Base-by-base conservation (phyloP, 2,329 filamentous ascomycete genomes). In the Zarea fungicola region DNA sequence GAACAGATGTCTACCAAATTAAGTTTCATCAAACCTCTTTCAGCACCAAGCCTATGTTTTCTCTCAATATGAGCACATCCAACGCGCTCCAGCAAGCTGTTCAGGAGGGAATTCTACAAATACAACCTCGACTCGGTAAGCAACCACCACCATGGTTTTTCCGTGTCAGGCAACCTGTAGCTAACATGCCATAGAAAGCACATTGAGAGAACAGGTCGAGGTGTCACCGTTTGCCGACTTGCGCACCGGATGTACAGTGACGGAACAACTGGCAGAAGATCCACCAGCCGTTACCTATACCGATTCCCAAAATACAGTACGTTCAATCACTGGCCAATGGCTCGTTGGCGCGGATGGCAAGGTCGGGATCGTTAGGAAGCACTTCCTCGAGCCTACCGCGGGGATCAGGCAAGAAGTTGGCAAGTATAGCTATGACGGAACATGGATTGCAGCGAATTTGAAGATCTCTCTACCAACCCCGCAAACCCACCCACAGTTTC, bases 381-480 rank as follows among this genome's bases (percentile, higher is more conserved):
- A 63, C 11, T 75, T 72, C 51, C 61, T 76, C 5, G 72, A 76
- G 50, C 61, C 49, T 11, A 39, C 62, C 1, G 62, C 62, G 9
- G 69, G 68, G 0, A 62, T 74, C 32, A 57, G 61, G 25, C 59
- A 69, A 52, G 67, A 70, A 41, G 54, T 58, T 18, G 58, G 58
- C 21, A 22, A 26, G 6, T 65, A 60, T 42, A 54, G 54, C 2
- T 72, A 72, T 51, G 60, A 65, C 11, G 68, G 61, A 21, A 68
- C 64, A 0, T 78, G 74, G 75, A 66, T 77, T 4, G 74, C 75
- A 2, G 56, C 69, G 5, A 78, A 78, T 48, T 64, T 69, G 54
- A 58, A 70, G 26, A 62, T 77, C 26, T 59, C 58, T 1, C 53
- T 68, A 0, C 74, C 73, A 1, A 76, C 69, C 1, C 65, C 61